phyloP scores from a whole-genome alignment of 2,329 filamentous ascomycete genomes.

The Monosporascus sp. region DNA sequence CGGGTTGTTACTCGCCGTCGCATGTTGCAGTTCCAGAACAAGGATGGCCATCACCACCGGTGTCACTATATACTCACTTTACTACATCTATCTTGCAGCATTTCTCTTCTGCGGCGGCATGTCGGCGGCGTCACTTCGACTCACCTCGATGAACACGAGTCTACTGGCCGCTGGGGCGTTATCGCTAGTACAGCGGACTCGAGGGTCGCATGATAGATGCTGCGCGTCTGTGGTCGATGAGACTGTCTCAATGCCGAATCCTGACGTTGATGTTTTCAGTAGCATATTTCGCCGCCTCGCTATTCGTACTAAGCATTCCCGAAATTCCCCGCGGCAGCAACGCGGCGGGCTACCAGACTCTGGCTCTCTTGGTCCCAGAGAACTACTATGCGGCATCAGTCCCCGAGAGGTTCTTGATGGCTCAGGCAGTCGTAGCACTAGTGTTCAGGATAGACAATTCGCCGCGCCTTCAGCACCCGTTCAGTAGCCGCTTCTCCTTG shows the following conservation, averaged over 20 bases:
- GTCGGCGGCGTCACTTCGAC: conserved; percentile 25
- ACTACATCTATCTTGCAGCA: conserved; percentile 20
- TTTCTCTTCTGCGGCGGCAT: conserved; percentile 28
- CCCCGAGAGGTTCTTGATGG: conserved; percentile 22
- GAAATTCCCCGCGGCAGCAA: conserved; percentile 11
- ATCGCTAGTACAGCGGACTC: too few relatives aligned
- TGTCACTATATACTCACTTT: conserved; percentile 19
- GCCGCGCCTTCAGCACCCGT: conserved; percentile 18
- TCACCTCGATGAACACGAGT: conserved; percentile 13
- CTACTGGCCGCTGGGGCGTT: not conserved
- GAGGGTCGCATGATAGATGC: not conserved
- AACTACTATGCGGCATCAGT: conserved; percentile 6
- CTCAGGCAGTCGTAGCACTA: conserved; percentile 20
- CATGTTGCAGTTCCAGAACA: conserved; percentile 13
- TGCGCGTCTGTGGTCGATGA: conserved; percentile 6
- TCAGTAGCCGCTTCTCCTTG: conserved; percentile 21
- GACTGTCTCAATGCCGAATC: not conserved
- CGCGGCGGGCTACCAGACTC: conserved; percentile 15
- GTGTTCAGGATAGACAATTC: conserved; percentile 17
- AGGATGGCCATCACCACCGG: conserved; percentile 12
- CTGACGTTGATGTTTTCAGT: not conserved
- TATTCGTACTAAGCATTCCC: conserved; percentile 20
- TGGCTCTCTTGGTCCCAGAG: conserved; percentile 15
- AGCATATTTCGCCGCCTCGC: conserved; percentile 5
- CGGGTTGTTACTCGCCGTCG: conserved; percentile 26